Evolutionary conservation across 2,329 filamentous ascomycete species (phyloP), one percentile per base, ranked within the genome.

Genomic region (Hypoxylon sp.): DNA sequence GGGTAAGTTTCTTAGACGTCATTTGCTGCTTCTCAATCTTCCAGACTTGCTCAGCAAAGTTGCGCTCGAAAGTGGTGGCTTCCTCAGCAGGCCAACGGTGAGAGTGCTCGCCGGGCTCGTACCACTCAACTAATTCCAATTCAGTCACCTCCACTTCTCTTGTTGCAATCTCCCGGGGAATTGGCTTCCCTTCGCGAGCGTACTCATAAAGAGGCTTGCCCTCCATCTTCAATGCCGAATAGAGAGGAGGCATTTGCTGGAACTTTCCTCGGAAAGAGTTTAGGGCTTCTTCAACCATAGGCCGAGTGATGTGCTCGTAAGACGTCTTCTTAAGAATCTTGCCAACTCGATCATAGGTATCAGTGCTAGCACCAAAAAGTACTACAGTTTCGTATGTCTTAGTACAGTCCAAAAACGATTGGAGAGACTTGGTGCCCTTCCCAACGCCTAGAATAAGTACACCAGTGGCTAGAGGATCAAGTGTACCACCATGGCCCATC

Each of bases 151-250:
- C 89, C 41, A 98, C 93, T 1, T 92, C 87, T 63, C 95, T 84
- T 59, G 91, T 89, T 77, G 94, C 86, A 65, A 99, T 96, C 78
- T 97, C 91, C 61, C 91, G 85, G 0, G 96, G 96, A 14, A 97
- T 90, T 36, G 93, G 89, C 76, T 91, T 93, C 14, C 96, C 96
- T 78, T 94, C 93, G 52, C 96, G 87, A 19, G 96, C 96, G 80
- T 98, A 98, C 81, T 99, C 94, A 78, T 99, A 99, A 52, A 98
- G 85, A 34, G 93, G 92, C 83, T 98, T 98, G 1, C 96, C 96
- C 72, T 98, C 89, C 79, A 98, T 93, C 79, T 95, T 94, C 68
- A 98, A 84, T 9, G 96, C 96, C 30, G 93, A 97, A 80, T 94
- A 99, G 19, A 99, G 88, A 5, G 95, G 95, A 38, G 96, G 96